These are phyloP conservation scores for Parsonsia alboflavescens DNA, from an alignment of 257 asterid species.

Conservation along the genomic window DNA sequence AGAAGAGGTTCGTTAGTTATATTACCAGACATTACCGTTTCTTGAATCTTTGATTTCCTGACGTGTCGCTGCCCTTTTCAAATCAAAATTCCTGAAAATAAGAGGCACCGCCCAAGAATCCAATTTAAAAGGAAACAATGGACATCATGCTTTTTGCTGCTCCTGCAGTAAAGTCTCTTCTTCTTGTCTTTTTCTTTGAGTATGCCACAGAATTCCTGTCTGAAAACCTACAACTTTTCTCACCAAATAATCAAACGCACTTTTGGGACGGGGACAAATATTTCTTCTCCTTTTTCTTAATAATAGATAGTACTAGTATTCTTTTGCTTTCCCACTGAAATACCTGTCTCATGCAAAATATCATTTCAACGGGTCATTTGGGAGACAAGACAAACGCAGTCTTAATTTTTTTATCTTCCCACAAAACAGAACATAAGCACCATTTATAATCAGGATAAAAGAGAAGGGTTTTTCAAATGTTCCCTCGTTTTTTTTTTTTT, in stretches of 20 bases:
- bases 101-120: constrained; percentile 12
- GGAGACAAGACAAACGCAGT: background rate
- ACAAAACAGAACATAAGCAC: constrained; percentile 2
- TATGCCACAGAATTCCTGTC: constrained; percentile 33
- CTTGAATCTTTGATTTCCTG: constrained; percentile 10
- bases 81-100: background rate
- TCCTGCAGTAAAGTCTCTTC: constrained; percentile 17
- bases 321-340: too few relatives aligned
- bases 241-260: background rate
- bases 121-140: constrained; percentile 11
- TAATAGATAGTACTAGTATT: too few relatives aligned
- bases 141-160: constrained; percentile 7
- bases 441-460: background rate
- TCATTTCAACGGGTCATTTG: background rate
- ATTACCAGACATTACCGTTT: constrained; percentile 1
- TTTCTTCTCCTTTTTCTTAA: too few relatives aligned
- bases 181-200: constrained; percentile 12
- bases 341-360: background rate
- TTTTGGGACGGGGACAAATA: constrained; percentile 3
- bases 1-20: constrained; percentile 3
- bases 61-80: constrained; percentile 19
- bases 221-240: constrained; percentile 21
- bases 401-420: background rate
- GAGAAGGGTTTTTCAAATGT: too few relatives aligned
- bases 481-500: too few relatives aligned